Base-by-base conservation (phyloP, 192 early-diverging fungal genomes). In the Coemansia sp. region DNA sequence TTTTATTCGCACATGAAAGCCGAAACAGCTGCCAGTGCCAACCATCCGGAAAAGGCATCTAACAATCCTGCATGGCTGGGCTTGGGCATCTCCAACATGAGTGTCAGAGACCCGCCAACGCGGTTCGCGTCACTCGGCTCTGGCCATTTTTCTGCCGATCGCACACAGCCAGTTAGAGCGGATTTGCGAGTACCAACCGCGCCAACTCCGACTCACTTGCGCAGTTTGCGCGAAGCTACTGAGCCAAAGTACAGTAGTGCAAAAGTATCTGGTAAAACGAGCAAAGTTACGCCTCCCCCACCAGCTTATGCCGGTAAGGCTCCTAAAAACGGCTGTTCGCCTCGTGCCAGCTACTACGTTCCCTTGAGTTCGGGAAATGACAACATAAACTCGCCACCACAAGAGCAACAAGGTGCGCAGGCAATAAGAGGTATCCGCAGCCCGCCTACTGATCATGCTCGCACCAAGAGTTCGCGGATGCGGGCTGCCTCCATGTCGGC, bases 401-500 rank as follows among this genome's bases (percentile, higher is more conserved):
- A 26, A 4, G 23, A 26, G 4, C 23, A 26, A 4, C 23, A 26
- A 26, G 23, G 23, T 26, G 2, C 23, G 23, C 23, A 26, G 23
- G 23, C 4, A 3, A 26, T 26, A 4, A 26, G 4, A 26, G 23
- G 23, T 4, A 26, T 26, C 4, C 23, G 23, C 23, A 26, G 23
- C 23, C 23, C 23, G 4, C 23, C 23, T 26, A 26, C 4, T 26
- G 23, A 26, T 4, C 4, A 26, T 26, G 23, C 23, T 4, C 23
- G 23, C 4, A 26, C 2, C 4, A 26, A 26, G 23, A 26, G 2
- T 26, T 0, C 45, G 3, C 51, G 65, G 16, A 30, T 21, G 31
- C 65, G 65, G 11, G 65, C 58, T 3, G 45, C 65, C 0, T 60
- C 57, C 10, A 45, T 68, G 40, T 56, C 58, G 17, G 49, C 50